phyloP scores from a whole-genome alignment of 192 early-diverging fungal species.

The Cetraspora pellucida region DNA sequence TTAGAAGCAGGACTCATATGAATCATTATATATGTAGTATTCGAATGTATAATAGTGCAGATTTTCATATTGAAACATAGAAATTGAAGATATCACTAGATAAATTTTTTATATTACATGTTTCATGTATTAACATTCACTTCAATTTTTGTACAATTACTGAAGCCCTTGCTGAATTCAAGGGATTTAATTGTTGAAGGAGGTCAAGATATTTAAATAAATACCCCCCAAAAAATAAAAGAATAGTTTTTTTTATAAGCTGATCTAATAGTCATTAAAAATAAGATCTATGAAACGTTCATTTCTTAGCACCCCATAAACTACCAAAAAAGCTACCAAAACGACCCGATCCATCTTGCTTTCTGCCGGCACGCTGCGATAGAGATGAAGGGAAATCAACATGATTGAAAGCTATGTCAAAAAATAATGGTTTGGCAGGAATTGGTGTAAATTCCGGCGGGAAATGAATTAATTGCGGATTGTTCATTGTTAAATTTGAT shows the following conservation, averaged over 20 bases:
- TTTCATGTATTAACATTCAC: no score
- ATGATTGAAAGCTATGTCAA: conserved; percentile 74
- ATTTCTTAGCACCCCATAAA: conserved; percentile 17
- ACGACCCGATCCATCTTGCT: neutral
- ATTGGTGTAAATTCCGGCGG: conserved; percentile 66
- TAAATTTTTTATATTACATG: no score
- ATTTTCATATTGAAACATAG: no score
- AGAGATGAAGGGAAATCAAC: conserved; percentile 58
- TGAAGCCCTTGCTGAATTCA: no score
- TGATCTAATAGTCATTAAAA: neutral
- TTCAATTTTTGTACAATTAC: no score
- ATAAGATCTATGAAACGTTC: neutral
- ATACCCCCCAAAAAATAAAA: neutral
- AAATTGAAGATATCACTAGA: no score
- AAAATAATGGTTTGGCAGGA: conserved; percentile 75
- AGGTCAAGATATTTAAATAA: no score
- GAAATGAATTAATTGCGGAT: conserved; percentile 65
- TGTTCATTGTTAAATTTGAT: conserved; percentile 36
- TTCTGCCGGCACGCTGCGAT: conserved; percentile 20
- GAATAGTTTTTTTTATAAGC: neutral
- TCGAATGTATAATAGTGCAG: no score
- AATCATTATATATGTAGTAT: neutral
- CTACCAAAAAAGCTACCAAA: conserved; percentile 7
- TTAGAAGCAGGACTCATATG: conserved; percentile 26
- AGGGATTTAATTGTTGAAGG: no score